Conservation (phyloP, 179 eudicot species). For the Silene vulgaris region DNA sequence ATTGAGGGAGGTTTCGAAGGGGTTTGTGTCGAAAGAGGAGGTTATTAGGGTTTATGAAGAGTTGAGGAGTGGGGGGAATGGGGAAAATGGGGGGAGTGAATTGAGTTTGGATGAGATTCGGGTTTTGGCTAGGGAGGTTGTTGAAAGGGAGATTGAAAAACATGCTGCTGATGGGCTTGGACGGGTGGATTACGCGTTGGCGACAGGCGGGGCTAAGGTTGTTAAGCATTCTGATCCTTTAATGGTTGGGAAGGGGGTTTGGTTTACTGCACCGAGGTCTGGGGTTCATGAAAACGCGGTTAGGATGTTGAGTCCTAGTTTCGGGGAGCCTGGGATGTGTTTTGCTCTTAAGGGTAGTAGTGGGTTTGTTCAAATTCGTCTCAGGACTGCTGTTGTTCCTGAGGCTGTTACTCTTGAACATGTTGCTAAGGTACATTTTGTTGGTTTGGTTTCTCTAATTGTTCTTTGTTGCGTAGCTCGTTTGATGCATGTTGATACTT, state of each 20-base stretch:
- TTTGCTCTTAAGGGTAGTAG: conserved; percentile 65
- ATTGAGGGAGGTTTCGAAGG: conserved; percentile 26
- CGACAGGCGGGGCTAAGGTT: conserved; percentile 53
- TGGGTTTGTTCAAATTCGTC: conserved; percentile 68
- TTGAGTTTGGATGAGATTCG: conserved; percentile 56
- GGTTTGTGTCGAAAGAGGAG: conserved; percentile 51
- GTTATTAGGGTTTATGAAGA: conserved; percentile 46
- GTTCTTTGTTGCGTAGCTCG: neutral
- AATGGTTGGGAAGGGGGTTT: conserved; percentile 28
- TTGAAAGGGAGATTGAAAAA: conserved; percentile 65
- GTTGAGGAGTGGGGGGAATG: conserved; percentile 35
- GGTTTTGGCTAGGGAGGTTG: conserved; percentile 58
- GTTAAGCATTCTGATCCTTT: conserved; percentile 57
- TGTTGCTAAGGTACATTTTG: conserved; percentile 59
- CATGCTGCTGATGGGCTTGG: conserved; percentile 94
- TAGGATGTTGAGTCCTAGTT: conserved; percentile 73
- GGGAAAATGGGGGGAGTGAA: conserved; percentile 30
- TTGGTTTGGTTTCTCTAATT: neutral
- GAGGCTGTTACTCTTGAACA: conserved; percentile 86
- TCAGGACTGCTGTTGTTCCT: conserved; percentile 64
- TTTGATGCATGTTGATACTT: neutral
- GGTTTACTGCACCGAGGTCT: conserved; percentile 24
- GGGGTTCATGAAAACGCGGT: conserved; percentile 42
- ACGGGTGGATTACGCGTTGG: conserved; percentile 70
- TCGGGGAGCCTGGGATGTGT: conserved; percentile 90